A percentile compares a stretch with the other conserved stretches of the same genome.
These are phyloP conservation scores for Cyphellophora attinorum DNA, from an alignment of 2,329 filamentous ascomycete genomes.

Conservation along the genomic window DNA sequence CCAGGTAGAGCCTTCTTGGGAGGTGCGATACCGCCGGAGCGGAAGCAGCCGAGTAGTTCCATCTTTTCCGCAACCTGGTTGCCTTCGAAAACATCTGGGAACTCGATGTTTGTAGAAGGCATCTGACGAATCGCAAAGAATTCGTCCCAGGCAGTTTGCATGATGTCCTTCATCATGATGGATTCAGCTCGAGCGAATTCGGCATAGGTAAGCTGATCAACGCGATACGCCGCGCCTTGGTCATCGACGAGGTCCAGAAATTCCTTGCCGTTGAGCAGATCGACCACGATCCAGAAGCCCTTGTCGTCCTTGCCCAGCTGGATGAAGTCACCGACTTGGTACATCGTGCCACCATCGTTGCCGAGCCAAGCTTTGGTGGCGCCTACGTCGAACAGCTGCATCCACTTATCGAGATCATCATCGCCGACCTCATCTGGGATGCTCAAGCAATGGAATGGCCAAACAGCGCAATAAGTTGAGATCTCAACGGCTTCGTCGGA, in stretches of 20 bases:
- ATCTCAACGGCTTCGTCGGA: conserved; percentile 5
- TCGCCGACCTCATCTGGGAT: conserved; percentile 8
- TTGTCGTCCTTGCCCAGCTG: conserved; percentile 7
- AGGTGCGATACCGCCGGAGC: not conserved
- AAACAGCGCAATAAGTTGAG: conserved; percentile 10
- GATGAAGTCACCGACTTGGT: conserved; percentile 6
- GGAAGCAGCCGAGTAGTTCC: not conserved
- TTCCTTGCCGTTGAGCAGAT: too few relatives aligned
- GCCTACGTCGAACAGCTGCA: conserved; percentile 13
- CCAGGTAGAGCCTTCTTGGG: not conserved
- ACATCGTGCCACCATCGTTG: conserved; percentile 3
- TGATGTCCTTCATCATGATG: conserved; percentile 6
- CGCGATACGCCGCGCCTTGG: too few relatives aligned
- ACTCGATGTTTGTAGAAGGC: not conserved
- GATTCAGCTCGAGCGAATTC: conserved; percentile 8
- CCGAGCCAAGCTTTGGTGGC: conserved; percentile 4
- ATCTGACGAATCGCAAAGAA: not conserved
- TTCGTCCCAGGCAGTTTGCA: conserved; percentile 9
- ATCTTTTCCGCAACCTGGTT: conserved; percentile 1
- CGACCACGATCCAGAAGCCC: not conserved
- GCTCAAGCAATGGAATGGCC: conserved; percentile 16
- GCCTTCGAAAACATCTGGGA: not conserved
- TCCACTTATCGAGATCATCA: conserved; percentile 15
- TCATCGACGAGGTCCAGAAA: too few relatives aligned
- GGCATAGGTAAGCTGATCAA: conserved; percentile 7